Base-by-base conservation (phyloP, 805 yeast species). In the Metschnikowia bowlesiae region DNA sequence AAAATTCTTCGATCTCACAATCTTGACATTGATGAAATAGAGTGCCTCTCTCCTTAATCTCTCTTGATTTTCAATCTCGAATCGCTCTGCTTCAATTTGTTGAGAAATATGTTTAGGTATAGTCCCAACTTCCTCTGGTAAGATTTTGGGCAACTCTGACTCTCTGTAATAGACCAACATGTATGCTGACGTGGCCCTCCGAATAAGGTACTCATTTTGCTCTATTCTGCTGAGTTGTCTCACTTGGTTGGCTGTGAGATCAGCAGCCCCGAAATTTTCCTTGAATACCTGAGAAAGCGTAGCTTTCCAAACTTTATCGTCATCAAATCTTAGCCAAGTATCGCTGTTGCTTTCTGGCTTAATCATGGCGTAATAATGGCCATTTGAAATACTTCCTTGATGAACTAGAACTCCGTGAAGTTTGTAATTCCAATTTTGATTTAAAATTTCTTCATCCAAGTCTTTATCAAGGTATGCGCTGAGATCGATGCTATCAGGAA, bases 321-420 rank as follows among this genome's bases (percentile, higher is more conserved):
- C 99, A 66, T 94, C 99, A 72, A 92, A 94, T 62, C 92, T 78
- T 65, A 80, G 85, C 99, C 99, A 94, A 8, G 69, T 61, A 38
- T 78, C 70, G 47, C 82, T 84, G 18, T 79, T 74, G 2, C 77
- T 71, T 28, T 78, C 78, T 2, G 57, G 98, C 65, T 84, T 90
- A 47, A 94, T 83, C 82, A 94, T 79, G 0, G 99, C 94, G 63
- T 94, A 94, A 67, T 94, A 94, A 64, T 94, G 99, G 18, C 99
- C 99, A 41, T 91, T 87, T 9, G 96, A 87, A 45, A 94, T 85
- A 62, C 92, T 96, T 52, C 99, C 99, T 39, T 90, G 85, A 66
- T 94, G 99, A 10, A 94, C 97, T 50, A 94, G 73, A 2, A 94
- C 99, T 9, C 98, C 97, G 66, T 92, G 97, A 28, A 94, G 71